phyloP scores from a whole-genome alignment of 2,329 filamentous ascomycete species.

The Trichoderma oligosporum region DNA sequence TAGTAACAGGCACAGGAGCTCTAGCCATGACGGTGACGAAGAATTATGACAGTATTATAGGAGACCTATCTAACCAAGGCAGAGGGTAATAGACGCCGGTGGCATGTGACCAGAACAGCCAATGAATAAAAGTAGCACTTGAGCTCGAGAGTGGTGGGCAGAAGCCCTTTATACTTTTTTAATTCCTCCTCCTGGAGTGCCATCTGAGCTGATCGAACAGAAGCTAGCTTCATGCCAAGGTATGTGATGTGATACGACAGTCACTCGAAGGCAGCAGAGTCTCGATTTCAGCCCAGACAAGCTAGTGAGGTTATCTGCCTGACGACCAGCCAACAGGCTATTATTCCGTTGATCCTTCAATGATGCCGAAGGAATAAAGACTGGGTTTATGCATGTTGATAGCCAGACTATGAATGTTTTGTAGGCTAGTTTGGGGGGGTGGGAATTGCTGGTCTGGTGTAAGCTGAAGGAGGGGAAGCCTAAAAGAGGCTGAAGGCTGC shows the following conservation, averaged over 20 bases:
- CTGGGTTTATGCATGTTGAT: slow-evolving; percentile 7
- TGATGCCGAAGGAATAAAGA: background rate
- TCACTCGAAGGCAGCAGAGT: slow-evolving; percentile 16
- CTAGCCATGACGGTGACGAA: background rate
- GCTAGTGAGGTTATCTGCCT: slow-evolving; percentile 18
- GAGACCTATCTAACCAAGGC: background rate
- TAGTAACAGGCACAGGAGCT: background rate
- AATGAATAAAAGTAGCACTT: background rate
- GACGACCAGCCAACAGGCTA: slow-evolving; percentile 6
- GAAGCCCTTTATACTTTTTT: slow-evolving; percentile 6
- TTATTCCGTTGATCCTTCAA: background rate
- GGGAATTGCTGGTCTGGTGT: background rate
- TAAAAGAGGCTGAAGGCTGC: slow-evolving; percentile 13
- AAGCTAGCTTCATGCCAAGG: background rate
- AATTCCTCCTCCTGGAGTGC: background rate
- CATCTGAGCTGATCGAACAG: background rate
- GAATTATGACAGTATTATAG: background rate
- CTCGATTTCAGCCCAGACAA: background rate
- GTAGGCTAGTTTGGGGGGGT: background rate
- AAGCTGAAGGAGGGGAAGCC: background rate
- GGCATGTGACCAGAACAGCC: background rate
- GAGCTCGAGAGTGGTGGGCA: background rate
- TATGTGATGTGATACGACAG: background rate
- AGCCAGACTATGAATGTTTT: background rate
- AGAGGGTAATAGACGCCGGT: background rate